Evolutionary conservation across 1,284 basidiomycete genomes (phyloP), one percentile per base, ranked within the genome.

Genomic region (Ganoderma lucidum): DNA sequence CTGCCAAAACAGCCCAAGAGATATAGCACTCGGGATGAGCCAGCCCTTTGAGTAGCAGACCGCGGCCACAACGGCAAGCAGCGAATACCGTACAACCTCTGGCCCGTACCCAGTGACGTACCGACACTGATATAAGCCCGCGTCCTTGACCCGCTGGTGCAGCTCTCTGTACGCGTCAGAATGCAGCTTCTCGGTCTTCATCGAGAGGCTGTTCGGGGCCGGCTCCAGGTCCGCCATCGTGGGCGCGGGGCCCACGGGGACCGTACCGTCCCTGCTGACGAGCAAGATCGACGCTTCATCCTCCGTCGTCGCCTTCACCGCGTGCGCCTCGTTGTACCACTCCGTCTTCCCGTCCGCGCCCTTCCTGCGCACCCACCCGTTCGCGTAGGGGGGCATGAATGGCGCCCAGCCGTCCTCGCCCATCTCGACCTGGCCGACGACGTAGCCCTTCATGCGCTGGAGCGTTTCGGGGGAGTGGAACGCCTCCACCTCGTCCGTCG

Each of bases 401-500:
- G 97, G 94, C 45, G 82, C 80, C 94, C 96, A 99, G 5, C 87
- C 85, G 66, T 83, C 77, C 44, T 83, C 85, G 12, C 82, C 80
- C 48, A 87, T 78, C 67, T 91, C 86, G 23, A 99, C 90, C 32
- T 85, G 85, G 15, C 93, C 97, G 39, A 98, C 85, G 60, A 89
- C 87, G 80, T 93, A 98, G 41, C 86, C 85, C 30, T 83, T 82
- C 79, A 99, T 90, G 32, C 83, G 82, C 68, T 70, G 68, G 65
- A 90, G 83, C 55, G 96, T 93, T 64, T 85, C 81, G 42, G 90
- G 87, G 1, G 86, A 85, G 80, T 99, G 97, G 82, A 96, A 99
- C 14, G 96, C 97, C 72, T 96, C 90, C 60, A 99, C 94, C 81
- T 99, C 97, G 83, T 98, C 95, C 3, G 93, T 90, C 0, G 96